Evolutionary conservation across 441 rosid genomes (phyloP).

Genomic region (Macaranga tanarius): DNA sequence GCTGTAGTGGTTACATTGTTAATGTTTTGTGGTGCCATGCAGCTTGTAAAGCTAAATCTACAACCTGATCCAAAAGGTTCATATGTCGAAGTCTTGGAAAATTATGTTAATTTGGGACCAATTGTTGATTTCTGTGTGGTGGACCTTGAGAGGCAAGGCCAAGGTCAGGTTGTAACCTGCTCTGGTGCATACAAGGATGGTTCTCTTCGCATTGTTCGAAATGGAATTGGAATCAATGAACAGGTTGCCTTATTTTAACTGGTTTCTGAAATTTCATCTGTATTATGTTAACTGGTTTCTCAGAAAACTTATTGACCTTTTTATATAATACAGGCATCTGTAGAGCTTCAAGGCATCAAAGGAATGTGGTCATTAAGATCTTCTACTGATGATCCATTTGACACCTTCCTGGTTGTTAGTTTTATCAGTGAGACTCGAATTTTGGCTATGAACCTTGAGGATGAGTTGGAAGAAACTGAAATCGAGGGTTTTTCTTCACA

Average conservation of each 20-base stretch:
- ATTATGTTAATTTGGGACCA: conserved; percentile 95
- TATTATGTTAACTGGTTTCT: conserved; percentile 6
- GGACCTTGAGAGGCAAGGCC: conserved; percentile 99
- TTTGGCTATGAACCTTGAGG: conserved; percentile 97
- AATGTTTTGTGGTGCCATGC: conserved; percentile 28
- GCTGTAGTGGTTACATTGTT: conserved; percentile 9
- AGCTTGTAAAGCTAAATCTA: conserved; percentile 83
- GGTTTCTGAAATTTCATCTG: conserved; percentile 9
- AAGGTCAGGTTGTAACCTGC: conserved; percentile 99
- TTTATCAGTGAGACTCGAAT: conserved; percentile 94
- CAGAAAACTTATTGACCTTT: conserved; percentile 12
- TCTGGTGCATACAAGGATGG: conserved; percentile 99
- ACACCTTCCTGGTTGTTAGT: conserved; percentile 94
- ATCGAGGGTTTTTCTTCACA: conserved; percentile 93
- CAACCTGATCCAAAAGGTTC: conserved; percentile 92
- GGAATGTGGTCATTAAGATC: conserved; percentile 99
- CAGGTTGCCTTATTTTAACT: conserved; percentile 52
- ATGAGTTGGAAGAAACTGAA: conserved; percentile 98
- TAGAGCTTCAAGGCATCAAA: conserved; percentile 98
- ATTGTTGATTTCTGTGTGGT: conserved; percentile 97
- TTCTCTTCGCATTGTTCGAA: conserved; percentile 94
- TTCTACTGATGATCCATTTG: conserved; percentile 86
- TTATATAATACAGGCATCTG: conserved; percentile 72
- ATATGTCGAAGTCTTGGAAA: conserved; percentile 86
- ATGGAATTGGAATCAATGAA: conserved; percentile 98